Evolutionary conservation across 345 rosid genomes (phyloP), one percentile per base, ranked within the genome.

Genomic region (Pistacia integerrima): DNA sequence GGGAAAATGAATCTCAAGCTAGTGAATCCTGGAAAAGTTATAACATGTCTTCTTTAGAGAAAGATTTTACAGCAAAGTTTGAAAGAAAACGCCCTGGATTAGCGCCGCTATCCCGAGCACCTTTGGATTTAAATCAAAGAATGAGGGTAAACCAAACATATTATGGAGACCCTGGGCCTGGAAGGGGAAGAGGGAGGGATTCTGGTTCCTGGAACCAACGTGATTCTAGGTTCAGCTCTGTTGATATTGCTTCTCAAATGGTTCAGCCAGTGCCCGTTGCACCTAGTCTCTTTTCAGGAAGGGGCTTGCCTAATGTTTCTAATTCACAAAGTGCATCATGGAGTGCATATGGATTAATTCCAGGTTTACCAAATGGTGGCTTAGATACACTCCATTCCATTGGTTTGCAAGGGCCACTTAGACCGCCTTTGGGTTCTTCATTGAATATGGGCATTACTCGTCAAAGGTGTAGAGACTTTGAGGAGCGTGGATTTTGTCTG

Each of bases 401-500:
- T 75, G 86, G 89, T 64, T 84, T 94, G 78, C 97, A 85, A 82
- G 98, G 97, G 51, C 63, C 92, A 7, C 83, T 92, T 38, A 82
- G 92, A 84, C 90, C 98, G 12, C 81, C 91, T 8, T 67, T 91
- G 65, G 89, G 77, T 82, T 69, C 91, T 76, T 82, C 92, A 52
- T 79, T 92, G 73, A 89, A 80, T 85, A 82, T 91, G 80, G 92
- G 94, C 77, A 93, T 96, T 83, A 88, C 91, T 76, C 88, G 87
- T 62, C 97, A 92, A 65, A 78, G 94, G 59, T 96, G 99, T 79
- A 92, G 98, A 80, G 99, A 96, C 79, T 96, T 93, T 86, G 99
- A 96, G 84, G 99, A 96, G 79, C 98, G 97, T 73, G 99, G 99
- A 62, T 96, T 91, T 87, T 96, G 99, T 87, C 86, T 96, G 54